Evolutionary conservation across 306 rosid species (phyloP).

Genomic region (Lathyrus tuberosus): DNA sequence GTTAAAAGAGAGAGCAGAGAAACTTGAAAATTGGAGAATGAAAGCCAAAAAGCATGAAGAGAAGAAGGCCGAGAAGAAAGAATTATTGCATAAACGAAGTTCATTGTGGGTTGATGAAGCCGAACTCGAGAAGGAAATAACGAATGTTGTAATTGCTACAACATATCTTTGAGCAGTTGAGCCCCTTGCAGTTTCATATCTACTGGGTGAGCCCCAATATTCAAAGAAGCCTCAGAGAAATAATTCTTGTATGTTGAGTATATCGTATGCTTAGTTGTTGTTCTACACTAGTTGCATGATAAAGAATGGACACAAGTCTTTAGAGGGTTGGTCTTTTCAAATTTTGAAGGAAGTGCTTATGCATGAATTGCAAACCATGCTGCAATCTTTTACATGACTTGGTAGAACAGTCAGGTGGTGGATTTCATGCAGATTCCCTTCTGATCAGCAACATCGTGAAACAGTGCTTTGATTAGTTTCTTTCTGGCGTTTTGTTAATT

Average conservation of each 20-base stretch:
- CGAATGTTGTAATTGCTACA: conserved; percentile 37
- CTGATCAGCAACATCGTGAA: neutral
- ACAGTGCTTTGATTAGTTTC: neutral
- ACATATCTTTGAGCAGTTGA: conserved; percentile 20
- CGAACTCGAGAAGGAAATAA: conserved; percentile 51
- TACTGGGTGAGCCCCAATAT: too few species aligned
- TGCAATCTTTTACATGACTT: conserved; percentile 27
- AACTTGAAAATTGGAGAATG: conserved; percentile 79
- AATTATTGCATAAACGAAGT: conserved; percentile 58
- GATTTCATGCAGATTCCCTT: neutral
- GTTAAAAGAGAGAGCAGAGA: conserved; percentile 83
- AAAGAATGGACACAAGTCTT: neutral
- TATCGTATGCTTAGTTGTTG: neutral
- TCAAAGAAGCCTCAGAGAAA: too few species aligned
- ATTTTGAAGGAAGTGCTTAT: conserved; percentile 1
- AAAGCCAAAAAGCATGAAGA: conserved; percentile 49
- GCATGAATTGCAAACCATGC: conserved; percentile 12
- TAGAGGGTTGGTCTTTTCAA: conserved; percentile 9
- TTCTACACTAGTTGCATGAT: conserved; percentile 20
- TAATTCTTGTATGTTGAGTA: too few species aligned
- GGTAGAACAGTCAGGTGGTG: neutral
- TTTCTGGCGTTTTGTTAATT: neutral
- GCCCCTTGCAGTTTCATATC: neutral
- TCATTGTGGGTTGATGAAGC: conserved; percentile 70
- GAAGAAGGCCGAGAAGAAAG: conserved; percentile 66